Evolutionary conservation across 352 stramenopile species (phyloP), one percentile per base, ranked within the genome.

Genomic region (Salisapilia sapeloensis): DNA sequence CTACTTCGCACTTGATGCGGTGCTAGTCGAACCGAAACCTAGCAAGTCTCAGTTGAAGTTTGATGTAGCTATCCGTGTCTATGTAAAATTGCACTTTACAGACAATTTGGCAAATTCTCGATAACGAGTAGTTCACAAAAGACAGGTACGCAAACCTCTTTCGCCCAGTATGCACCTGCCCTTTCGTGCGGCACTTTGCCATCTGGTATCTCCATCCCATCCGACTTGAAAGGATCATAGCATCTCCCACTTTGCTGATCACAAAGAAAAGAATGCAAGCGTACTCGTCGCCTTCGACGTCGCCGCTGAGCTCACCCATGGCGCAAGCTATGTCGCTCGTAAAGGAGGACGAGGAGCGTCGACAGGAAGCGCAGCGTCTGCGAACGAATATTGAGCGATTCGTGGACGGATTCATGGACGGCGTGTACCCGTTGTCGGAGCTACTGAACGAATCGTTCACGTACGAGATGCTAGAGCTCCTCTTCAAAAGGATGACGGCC

Each of bases 401-500:
- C 38, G 71, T 87, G 31, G 71, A 87, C 40, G 71, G 60, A n/a
- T 44, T 84, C 32, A 84, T 76, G 58, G 61, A 59, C 34, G 54
- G 70, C 15, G 33, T 60, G 38, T 77, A 70, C 45, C 44, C 58
- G 34, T 46, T 87, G 28, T 52, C 50, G 4, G 46, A 80, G 33
- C 45, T 87, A 27, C 56, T 87, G 18, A 87, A 87, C 48, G 67
- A 82, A 46, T 75, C 55, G 13, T 87, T 87, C 46, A 61, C 65
- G 39, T 66, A 76, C 38, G 66, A 87, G 21, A 87, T 87, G 71
- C 44, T 87, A 19, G 71, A 87, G 24, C 43, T 87, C 36, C 62
- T 87, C 17, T 80, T 87, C 42, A 87, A 87, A 50, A 67, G 71
- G 40, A 87, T 87, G 71, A 87, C 71, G 29, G 64, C 44, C 38